A percentile compares a stretch with the other conserved stretches of the same genome.
Conservation (phyloP, 2,329 filamentous ascomycete species). For the Sporothrix inflata region DNA sequence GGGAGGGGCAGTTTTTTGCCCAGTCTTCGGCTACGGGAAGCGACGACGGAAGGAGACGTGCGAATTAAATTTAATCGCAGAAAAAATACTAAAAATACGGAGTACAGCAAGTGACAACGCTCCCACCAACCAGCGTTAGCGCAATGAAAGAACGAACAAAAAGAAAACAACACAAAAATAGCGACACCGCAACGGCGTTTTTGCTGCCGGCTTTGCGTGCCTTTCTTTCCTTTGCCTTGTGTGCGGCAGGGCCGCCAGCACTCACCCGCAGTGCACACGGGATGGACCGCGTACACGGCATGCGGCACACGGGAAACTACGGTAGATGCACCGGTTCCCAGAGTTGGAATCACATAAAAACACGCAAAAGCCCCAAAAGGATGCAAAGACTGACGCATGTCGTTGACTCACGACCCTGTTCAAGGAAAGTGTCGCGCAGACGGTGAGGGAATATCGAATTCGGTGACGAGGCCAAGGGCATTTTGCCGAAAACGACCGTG, state of each 20-base stretch:
- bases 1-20: background rate
- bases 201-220: background rate
- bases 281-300: constrained; percentile 15
- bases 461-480: background rate
- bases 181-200: background rate
- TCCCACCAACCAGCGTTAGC: background rate
- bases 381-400: background rate
- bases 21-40: background rate
- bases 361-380: background rate
- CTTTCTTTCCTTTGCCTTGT: background rate
- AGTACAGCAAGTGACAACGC: background rate
- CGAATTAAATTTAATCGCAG: background rate
- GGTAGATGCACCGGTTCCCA: background rate
- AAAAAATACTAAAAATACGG: background rate
- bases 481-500: background rate
- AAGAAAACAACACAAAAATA: background rate
- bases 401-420: background rate
- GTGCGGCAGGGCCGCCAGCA: background rate
- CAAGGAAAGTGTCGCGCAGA: background rate
- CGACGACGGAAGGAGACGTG: background rate
- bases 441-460: background rate
- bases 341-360: background rate
- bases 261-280: background rate
- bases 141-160: background rate
- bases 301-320: background rate